phyloP scores from a whole-genome alignment of 108 stramenopile species.

The Discostella stelligeroides region DNA sequence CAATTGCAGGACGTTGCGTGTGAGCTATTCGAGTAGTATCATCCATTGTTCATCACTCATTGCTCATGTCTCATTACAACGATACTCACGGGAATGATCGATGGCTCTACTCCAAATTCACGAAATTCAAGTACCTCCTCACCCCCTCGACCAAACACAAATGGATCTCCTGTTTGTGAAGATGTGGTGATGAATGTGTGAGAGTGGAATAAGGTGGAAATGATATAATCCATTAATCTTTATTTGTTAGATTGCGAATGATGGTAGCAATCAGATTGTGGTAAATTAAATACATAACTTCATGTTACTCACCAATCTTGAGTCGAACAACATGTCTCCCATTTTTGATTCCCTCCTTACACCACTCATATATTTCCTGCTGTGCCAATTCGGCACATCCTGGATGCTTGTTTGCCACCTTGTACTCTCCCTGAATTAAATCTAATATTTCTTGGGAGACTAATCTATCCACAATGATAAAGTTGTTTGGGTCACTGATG shows the following conservation, averaged over 20 bases:
- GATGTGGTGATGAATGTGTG: no score
- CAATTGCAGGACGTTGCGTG: no score
- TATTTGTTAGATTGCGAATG: no score
- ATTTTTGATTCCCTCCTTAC: constrained; percentile 69
- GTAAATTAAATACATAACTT: no score
- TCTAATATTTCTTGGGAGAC: constrained; percentile 85
- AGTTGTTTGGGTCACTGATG: constrained; percentile 58
- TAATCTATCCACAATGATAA: constrained; percentile 94
- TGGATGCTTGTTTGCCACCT: constrained; percentile 88
- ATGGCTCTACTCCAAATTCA: constrained; percentile 77
- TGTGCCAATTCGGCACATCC: constrained; percentile 96
- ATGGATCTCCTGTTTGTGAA: no score
- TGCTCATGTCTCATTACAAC: no score
- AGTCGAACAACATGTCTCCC: constrained; percentile 93
- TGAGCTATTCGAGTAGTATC: no score
- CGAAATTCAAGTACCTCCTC: constrained; percentile 96
- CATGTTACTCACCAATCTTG: constrained; percentile 97
- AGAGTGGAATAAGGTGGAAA: no score
- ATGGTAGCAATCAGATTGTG: no score
- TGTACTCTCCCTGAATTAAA: constrained; percentile 76
- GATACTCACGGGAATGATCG: constrained; percentile 78
- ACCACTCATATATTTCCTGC: constrained; percentile 94
- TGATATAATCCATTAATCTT: no score
- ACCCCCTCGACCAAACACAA: constrained; percentile 96
- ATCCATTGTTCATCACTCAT: background rate